Evolutionary conservation across 345 rosid genomes (phyloP).

Genomic region (Eucalyptus polybractea): DNA sequence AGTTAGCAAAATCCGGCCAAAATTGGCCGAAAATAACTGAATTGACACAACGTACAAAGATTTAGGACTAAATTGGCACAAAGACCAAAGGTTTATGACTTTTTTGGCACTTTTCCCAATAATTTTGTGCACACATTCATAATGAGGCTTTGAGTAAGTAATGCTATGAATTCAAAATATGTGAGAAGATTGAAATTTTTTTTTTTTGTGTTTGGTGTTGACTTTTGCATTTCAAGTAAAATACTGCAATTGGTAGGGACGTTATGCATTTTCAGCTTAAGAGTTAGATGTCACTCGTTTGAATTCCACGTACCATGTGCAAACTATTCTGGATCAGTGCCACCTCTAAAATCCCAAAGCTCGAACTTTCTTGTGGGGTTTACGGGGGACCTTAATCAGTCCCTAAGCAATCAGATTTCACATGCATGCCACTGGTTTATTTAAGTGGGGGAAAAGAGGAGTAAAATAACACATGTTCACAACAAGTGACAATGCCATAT

Average conservation of each 20-base stretch:
- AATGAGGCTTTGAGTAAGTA: not conserved
- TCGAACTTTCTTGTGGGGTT: not conserved
- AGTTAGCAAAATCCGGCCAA: too few species aligned
- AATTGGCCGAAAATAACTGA: too few species aligned
- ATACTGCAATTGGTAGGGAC: not conserved
- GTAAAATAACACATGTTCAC: not conserved
- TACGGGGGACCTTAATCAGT: not conserved
- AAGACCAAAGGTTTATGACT: too few species aligned
- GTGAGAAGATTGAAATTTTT: not conserved
- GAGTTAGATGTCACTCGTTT: not conserved
- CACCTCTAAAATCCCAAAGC: not conserved
- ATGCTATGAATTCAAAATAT: not conserved
- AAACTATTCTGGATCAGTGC: not conserved
- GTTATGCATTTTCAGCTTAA: not conserved
- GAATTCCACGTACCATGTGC: not conserved
- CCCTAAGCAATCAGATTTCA: not conserved
- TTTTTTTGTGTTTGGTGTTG: not conserved
- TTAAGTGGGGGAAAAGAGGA: not conserved
- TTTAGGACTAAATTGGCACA: too few species aligned
- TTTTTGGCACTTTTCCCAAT: too few species aligned
- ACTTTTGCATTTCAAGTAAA: not conserved
- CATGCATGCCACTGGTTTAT: not conserved
- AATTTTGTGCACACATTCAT: not conserved
- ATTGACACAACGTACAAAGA: too few species aligned
- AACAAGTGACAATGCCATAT: not conserved